A percentile compares a stretch with the other conserved stretches of the same genome.
Conservation (phyloP, 768 basidiomycete genomes). For the Phallus indusiatus region DNA sequence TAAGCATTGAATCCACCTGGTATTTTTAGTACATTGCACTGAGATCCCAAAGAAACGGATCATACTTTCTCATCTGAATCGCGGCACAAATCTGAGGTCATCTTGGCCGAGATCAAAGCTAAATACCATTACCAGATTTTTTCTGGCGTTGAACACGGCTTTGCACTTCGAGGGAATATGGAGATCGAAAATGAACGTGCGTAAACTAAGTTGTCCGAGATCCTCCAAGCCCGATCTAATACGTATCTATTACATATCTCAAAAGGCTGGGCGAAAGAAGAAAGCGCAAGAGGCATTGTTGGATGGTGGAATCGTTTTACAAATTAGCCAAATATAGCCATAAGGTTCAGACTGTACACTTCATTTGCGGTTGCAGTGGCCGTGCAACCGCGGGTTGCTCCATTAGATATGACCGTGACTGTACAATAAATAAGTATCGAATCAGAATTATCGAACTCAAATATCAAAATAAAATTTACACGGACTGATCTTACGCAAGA, state of each 20-base stretch:
- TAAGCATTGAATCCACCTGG: background rate
- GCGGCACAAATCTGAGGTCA: conserved; percentile 47
- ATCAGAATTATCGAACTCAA: no score
- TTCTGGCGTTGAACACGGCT: conserved; percentile 33
- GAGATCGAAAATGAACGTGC: conserved; percentile 26
- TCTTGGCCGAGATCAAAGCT: conserved; percentile 39
- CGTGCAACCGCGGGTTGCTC: background rate
- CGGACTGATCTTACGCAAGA: no score
- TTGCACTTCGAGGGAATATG: conserved; percentile 24
- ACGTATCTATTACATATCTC: no score
- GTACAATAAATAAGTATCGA: no score
- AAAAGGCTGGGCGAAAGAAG: conserved; percentile 55
- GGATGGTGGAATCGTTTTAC: conserved; percentile 43
- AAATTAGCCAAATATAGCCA: background rate
- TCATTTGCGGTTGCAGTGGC: background rate
- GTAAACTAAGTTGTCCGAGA: background rate
- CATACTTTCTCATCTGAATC: conserved; percentile 40
- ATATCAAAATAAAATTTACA: no score
- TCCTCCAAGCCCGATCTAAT: no score
- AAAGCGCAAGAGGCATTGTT: conserved; percentile 41
- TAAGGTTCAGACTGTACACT: no score
- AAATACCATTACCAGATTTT: conserved; percentile 52
- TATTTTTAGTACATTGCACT: background rate
- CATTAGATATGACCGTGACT: no score
- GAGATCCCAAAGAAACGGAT: conserved; percentile 38